phyloP scores from a whole-genome alignment of 495 filamentous ascomycete genomes.

The Venustampulla echinocandica region DNA sequence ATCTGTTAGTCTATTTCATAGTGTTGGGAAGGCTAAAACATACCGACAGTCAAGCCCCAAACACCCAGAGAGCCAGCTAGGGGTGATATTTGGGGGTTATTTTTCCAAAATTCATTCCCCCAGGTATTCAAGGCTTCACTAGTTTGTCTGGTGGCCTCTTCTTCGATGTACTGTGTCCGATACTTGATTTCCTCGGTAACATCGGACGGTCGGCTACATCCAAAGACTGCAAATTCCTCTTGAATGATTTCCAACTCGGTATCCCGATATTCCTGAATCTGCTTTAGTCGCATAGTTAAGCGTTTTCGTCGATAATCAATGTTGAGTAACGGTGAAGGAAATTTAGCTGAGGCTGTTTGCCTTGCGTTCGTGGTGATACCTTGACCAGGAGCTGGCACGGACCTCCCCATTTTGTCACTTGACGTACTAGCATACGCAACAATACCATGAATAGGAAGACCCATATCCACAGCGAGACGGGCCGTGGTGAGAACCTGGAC shows the following conservation, averaged over 20 bases:
- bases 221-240: no score
- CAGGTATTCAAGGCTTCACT: no score
- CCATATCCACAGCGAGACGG: conserved; percentile 91
- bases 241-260: no score
- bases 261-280: no score
- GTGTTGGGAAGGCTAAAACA: no score
- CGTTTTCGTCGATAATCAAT: conserved; percentile 88
- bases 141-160: no score
- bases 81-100: conserved; percentile 82
- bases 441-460: conserved; percentile 91
- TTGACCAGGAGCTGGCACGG: conserved; percentile 89
- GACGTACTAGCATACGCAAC: conserved; percentile 86
- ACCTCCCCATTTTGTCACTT: conserved; percentile 94
- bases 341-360: conserved; percentile 76
- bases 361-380: conserved; percentile 90
- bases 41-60: conserved; percentile 98
- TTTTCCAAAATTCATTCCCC: conserved; percentile 98
- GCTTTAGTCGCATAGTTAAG: no score
- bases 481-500: conserved; percentile 96
- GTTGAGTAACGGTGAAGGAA: conserved; percentile 83
- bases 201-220: no score
- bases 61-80: conserved; percentile 86
- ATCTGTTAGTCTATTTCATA: no score
- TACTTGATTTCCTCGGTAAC: no score
- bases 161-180: no score